Percentiles rank a stretch among this genome's conserved stretches.
These are phyloP conservation scores for Neurospora tetraspora DNA, from an alignment of 495 filamentous ascomycete species.

Conservation along the genomic window DNA sequence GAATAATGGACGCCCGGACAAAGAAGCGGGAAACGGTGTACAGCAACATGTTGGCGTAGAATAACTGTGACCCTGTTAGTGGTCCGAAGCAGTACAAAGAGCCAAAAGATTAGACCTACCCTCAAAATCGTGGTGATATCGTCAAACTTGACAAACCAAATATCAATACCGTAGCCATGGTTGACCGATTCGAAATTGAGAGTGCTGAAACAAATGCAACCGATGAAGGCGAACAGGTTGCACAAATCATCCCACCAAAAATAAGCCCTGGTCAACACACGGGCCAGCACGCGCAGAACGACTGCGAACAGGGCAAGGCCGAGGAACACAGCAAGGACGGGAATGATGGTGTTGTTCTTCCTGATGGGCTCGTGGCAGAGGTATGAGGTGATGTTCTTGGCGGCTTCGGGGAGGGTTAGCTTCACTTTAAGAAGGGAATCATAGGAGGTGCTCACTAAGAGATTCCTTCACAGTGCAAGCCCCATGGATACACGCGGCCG, in stretches of 20 bases:
- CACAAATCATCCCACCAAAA: slow-evolving; percentile 27
- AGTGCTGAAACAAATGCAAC: slow-evolving; percentile 9
- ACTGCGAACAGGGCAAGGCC: slow-evolving; percentile 15
- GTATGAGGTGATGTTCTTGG: slow-evolving; percentile 11
- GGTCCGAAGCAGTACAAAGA: not conserved
- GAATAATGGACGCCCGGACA: slow-evolving; percentile 37
- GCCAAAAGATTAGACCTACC: not conserved
- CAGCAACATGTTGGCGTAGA: slow-evolving; percentile 21
- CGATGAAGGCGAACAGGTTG: slow-evolving; percentile 18
- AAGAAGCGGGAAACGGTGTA: slow-evolving; percentile 30
- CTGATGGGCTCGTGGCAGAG: slow-evolving; percentile 5
- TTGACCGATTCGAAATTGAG: slow-evolving; percentile 24
- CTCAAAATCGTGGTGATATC: slow-evolving; percentile 27
- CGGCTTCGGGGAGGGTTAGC: slow-evolving; percentile 6
- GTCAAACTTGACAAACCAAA: slow-evolving; percentile 37
- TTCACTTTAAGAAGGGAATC: not conserved
- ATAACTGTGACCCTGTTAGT: slow-evolving; percentile 5
- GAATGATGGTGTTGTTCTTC: slow-evolving; percentile 6
- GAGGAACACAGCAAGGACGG: slow-evolving; percentile 13
- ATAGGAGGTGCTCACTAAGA: slow-evolving; percentile 5
- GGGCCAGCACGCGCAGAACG: slow-evolving; percentile 15
- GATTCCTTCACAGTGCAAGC: slow-evolving; percentile 12
- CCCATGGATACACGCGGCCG: slow-evolving; percentile 5
- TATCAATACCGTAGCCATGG: slow-evolving; percentile 34
- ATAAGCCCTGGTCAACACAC: slow-evolving; percentile 18